Conservation (phyloP, 352 stramenopile species). For the Peronospora belbahrii region DNA sequence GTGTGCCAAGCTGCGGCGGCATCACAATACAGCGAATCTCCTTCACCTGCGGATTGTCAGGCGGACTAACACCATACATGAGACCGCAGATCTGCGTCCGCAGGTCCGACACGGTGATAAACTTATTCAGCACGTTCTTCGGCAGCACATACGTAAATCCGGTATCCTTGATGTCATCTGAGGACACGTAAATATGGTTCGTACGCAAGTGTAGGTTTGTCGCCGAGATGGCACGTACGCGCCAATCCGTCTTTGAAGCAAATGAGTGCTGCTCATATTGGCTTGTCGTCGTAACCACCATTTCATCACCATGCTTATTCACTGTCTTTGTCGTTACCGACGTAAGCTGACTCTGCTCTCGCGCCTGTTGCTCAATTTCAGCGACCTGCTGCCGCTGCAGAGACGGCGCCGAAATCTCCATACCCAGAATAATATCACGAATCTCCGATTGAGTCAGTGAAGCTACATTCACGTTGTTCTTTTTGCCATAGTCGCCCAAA, state of each 20-base stretch:
- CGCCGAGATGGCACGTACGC: slow-evolving; percentile 96
- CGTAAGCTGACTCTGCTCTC: slow-evolving; percentile 97
- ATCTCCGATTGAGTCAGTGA: slow-evolving; percentile 99
- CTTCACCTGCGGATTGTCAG: slow-evolving; percentile 97
- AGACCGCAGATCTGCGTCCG: slow-evolving; percentile 97
- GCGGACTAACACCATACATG: slow-evolving; percentile 97
- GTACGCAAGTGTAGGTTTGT: slow-evolving; percentile 98
- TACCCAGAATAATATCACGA: slow-evolving; percentile 99
- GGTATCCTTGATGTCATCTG: slow-evolving; percentile 95
- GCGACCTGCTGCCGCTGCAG: slow-evolving; percentile 99
- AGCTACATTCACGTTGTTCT: slow-evolving; percentile 99
- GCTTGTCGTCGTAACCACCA: slow-evolving; percentile 98
- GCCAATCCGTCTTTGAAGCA: slow-evolving; percentile 98
- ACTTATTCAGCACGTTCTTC: slow-evolving; percentile 99
- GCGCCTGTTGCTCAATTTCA: slow-evolving; percentile 98
- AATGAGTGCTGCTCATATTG: slow-evolving; percentile 99
- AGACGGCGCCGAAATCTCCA: slow-evolving; percentile 99
- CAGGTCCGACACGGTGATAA: slow-evolving; percentile 97
- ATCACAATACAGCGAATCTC: slow-evolving; percentile 99
- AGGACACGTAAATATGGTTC: slow-evolving; percentile 99
- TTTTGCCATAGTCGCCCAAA: slow-evolving; percentile 98
- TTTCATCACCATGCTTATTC: slow-evolving; percentile 99
- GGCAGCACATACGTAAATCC: slow-evolving; percentile 99
- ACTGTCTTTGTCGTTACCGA: slow-evolving; percentile 98
- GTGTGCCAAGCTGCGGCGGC: slow-evolving; percentile 97